Evolutionary conservation across 495 filamentous ascomycete genomes (phyloP).

Genomic region (Podospora pseudopauciseta): DNA sequence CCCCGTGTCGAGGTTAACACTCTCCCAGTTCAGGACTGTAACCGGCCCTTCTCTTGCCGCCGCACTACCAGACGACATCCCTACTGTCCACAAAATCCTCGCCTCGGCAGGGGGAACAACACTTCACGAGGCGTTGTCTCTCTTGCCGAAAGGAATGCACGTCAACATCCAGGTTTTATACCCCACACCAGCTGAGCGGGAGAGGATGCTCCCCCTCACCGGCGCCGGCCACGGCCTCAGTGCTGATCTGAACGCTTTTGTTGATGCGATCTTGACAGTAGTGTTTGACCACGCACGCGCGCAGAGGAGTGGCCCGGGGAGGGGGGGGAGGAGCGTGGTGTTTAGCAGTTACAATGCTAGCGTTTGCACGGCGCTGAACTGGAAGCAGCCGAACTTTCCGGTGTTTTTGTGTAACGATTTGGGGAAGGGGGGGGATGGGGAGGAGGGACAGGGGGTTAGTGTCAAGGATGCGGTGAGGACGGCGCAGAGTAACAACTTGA

Average conservation of each 20-base stretch:
- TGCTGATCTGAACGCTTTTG: slow-evolving; percentile 80
- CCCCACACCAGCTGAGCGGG: slow-evolving; percentile 64
- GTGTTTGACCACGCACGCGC: slow-evolving; percentile 89
- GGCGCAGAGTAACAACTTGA: slow-evolving; percentile 94
- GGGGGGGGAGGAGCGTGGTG: slow-evolving; percentile 69
- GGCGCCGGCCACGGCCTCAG: slow-evolving; percentile 58
- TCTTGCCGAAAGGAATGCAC: slow-evolving; percentile 73
- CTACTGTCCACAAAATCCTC: slow-evolving; percentile 63
- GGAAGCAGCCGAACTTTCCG: slow-evolving; percentile 99
- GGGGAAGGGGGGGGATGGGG: slow-evolving; percentile 43
- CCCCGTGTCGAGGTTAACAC: slow-evolving; percentile 71
- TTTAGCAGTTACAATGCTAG: slow-evolving; percentile 88
- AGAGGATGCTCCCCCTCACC: slow-evolving; percentile 45
- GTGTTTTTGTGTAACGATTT: slow-evolving; percentile 94
- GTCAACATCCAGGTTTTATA: slow-evolving; percentile 85
- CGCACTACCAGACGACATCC: slow-evolving; percentile 51
- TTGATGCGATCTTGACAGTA: slow-evolving; percentile 73
- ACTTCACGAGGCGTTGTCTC: slow-evolving; percentile 65
- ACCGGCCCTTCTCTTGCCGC: slow-evolving; percentile 47
- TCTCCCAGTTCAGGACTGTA: slow-evolving; percentile 66
- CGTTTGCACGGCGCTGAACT: slow-evolving; percentile 90
- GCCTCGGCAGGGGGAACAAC: slow-evolving; percentile 64
- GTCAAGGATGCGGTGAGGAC: slow-evolving; percentile 94
- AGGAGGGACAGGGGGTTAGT: slow-evolving; percentile 39
- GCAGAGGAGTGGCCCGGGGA: slow-evolving; percentile 46